Evolutionary conservation across 2,329 filamentous ascomycete genomes (phyloP), one percentile per base, ranked within the genome.

Genomic region (Amphichorda felina): DNA sequence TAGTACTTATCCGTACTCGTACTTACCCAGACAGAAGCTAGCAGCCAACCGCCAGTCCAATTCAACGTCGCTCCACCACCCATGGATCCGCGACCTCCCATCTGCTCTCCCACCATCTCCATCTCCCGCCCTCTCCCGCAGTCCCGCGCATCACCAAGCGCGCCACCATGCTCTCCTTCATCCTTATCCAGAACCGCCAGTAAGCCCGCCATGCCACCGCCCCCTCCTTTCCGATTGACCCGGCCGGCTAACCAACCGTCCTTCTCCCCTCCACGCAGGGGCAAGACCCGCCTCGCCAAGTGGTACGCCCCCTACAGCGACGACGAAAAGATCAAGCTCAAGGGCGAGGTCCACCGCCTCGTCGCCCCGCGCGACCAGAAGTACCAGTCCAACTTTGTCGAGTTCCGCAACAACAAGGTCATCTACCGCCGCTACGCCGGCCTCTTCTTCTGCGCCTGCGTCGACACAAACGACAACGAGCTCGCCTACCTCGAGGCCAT

Each of bases 381-480:
- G 58, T 94, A 98, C 69, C 91, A 98, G 60, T 94, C 87, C 64
- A 98, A 98, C 67, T 98, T 98, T 54, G 91, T 98, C 70, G 91
- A 98, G 64, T 81, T 82, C 66, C 82, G 85, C 46, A 84, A 87
- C 63, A 87, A 89, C 56, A 96, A 95, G 67, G 83, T 98, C 50
- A 86, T 98, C 36, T 98, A 98, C 67, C 82, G 93, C 30, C 83
- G 91, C 43, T 98, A 98, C 63, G 91, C 91, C 0, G 91, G 91
- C 1, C 77, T 98, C 40, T 98, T 98, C 75, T 98, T 98, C 69
- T 98, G 91, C 68, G 93, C 88, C 36, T 96, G 91, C 61, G 91
- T 98, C 55, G 91, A 98, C 63, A 93, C 89, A 35, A 96, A 95
- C 60, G 91, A 98, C 61, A 98, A 96, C 62, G 91, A 98, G 67